Percentiles rank a stretch among this genome's conserved stretches.
Evolutionary conservation across 257 asterid genomes (phyloP).

Genomic region (Capsicum chinense): DNA sequence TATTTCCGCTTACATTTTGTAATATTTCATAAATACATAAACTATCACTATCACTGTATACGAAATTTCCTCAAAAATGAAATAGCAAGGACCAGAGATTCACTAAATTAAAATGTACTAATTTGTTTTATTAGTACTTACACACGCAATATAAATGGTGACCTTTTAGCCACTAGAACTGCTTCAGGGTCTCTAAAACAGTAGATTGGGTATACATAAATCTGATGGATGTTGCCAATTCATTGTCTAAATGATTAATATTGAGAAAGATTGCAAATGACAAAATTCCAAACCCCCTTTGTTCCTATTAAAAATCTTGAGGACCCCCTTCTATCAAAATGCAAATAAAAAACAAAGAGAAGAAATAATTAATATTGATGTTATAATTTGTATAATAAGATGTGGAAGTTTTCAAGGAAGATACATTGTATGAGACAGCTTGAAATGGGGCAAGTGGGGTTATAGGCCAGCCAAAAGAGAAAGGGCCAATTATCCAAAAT

Average conservation of each 20-base stretch:
- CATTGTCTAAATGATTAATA: slow-evolving; percentile 47
- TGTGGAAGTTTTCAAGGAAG: slow-evolving; percentile 31
- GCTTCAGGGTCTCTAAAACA: slow-evolving; percentile 31
- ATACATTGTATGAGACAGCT: slow-evolving; percentile 50
- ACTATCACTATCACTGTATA: background rate
- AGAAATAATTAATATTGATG: slow-evolving; percentile 12
- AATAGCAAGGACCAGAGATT: background rate
- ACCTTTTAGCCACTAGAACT: background rate
- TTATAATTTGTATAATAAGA: background rate
- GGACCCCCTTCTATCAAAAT: background rate
- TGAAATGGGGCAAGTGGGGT: slow-evolving; percentile 42
- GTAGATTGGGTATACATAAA: slow-evolving; percentile 37
- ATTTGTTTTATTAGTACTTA: background rate
- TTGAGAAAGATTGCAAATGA: slow-evolving; percentile 34
- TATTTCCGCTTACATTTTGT: too few relatives aligned
- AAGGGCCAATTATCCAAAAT: slow-evolving; percentile 37
- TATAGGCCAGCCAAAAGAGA: slow-evolving; percentile 30
- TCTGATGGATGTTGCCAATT: slow-evolving; percentile 52
- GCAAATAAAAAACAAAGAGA: slow-evolving; percentile 24
- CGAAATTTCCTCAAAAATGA: background rate
- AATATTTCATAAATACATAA: background rate
- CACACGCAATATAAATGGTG: background rate
- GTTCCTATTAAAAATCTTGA: slow-evolving; percentile 1
- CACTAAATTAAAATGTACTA: background rate
- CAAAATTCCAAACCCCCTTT: background rate